Conservation (phyloP, 169 alveolate species). For the Babesia microti region DNA sequence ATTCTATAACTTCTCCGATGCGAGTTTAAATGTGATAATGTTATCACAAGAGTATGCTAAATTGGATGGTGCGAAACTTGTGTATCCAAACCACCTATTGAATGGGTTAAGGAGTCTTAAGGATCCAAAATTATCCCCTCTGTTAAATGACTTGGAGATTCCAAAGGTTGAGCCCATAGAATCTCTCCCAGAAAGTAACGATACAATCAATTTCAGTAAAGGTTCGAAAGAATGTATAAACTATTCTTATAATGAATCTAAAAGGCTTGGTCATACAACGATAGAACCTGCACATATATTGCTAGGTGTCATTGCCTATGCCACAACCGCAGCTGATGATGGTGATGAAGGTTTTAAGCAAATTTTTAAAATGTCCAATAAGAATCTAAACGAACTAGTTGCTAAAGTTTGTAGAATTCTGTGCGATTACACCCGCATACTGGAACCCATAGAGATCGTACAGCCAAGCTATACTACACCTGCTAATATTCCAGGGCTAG, state of each 20-base stretch:
- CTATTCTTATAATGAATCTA: slow-evolving; percentile 31
- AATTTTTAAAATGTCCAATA: too few species aligned
- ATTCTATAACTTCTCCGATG: slow-evolving; percentile 37
- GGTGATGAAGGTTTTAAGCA: too few species aligned
- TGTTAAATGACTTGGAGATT: slow-evolving; percentile 19
- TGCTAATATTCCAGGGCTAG: slow-evolving; percentile 30
- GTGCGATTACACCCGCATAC: too few species aligned
- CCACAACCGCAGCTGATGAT: too few species aligned
- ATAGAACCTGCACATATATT: slow-evolving; percentile 40
- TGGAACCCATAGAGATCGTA: too few species aligned
- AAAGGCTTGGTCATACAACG: slow-evolving; percentile 19
- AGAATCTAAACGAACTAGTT: too few species aligned
- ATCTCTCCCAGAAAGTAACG: background rate
- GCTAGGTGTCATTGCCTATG: slow-evolving; percentile 32
- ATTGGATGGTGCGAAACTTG: slow-evolving; percentile 4
- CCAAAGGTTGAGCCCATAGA: slow-evolving; percentile 13
- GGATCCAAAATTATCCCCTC: slow-evolving; percentile 14
- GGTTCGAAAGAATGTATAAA: slow-evolving; percentile 30
- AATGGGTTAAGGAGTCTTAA: slow-evolving; percentile 34
- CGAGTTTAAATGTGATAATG: slow-evolving; percentile 39
- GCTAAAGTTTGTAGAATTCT: too few species aligned
- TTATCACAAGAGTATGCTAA: slow-evolving; percentile 43
- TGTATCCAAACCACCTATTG: slow-evolving; percentile 29
- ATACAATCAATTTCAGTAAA: slow-evolving; percentile 18
- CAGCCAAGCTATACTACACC: slow-evolving; percentile 5